Percentiles rank a stretch among this genome's conserved stretches.
phyloP scores from a whole-genome alignment of 2,329 filamentous ascomycete genomes.

The Ophiosphaerella herpotricha region DNA sequence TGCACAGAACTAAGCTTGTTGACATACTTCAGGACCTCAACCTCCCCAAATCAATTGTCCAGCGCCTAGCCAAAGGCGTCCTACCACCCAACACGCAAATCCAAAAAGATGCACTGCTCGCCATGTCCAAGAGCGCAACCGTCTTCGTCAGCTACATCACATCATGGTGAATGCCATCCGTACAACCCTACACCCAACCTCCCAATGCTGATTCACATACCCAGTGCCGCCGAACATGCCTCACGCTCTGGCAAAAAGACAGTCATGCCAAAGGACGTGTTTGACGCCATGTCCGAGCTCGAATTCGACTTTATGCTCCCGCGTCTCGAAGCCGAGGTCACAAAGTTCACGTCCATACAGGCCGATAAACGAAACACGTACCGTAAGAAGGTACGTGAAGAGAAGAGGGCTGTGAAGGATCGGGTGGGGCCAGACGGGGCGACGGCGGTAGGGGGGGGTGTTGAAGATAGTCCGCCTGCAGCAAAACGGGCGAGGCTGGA shows the following conservation, averaged over 20 bases:
- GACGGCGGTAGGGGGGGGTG: slow-evolving; percentile 14
- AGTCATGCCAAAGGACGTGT: slow-evolving; percentile 74
- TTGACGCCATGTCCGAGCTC: slow-evolving; percentile 75
- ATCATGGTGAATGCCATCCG: slow-evolving; percentile 62
- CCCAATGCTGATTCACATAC: neutral
- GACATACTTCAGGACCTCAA: slow-evolving; percentile 61
- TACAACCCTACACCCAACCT: neutral
- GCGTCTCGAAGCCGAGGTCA: slow-evolving; percentile 74
- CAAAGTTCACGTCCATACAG: slow-evolving; percentile 75
- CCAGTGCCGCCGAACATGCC: slow-evolving; percentile 75
- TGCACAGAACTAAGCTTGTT: neutral
- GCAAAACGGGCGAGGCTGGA: slow-evolving; percentile 56
- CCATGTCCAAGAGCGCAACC: slow-evolving; percentile 79
- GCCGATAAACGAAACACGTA: slow-evolving; percentile 76
- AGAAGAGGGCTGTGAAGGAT: slow-evolving; percentile 53
- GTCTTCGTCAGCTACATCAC: slow-evolving; percentile 84
- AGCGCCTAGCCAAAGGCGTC: slow-evolving; percentile 77
- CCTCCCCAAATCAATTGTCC: slow-evolving; percentile 80
- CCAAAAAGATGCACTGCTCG: slow-evolving; percentile 78
- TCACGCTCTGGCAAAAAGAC: slow-evolving; percentile 73
- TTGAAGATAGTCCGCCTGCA: slow-evolving; percentile 52
- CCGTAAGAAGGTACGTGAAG: slow-evolving; percentile 69
- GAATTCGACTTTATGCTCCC: slow-evolving; percentile 75
- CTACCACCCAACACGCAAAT: slow-evolving; percentile 81
- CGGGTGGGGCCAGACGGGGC: slow-evolving; percentile 4